Percentiles rank a stretch among this genome's conserved stretches.
Evolutionary conservation across 768 basidiomycete species (phyloP).

Genomic region (Naganishia kalamii): DNA sequence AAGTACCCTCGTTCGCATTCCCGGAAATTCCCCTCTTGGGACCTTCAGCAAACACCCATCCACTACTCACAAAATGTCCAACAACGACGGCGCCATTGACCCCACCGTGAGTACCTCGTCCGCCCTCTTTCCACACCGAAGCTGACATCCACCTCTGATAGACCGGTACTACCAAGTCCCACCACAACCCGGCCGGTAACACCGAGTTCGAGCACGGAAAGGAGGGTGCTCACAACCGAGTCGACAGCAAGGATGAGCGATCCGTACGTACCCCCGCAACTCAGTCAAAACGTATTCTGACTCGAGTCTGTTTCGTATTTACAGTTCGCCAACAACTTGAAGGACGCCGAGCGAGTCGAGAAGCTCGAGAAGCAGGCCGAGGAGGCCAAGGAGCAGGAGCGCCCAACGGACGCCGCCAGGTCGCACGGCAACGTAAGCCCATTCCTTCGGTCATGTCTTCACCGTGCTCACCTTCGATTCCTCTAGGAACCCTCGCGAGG

Average conservation of each 20-base stretch:
- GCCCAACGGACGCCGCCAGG: constrained; percentile 39
- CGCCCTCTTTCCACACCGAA: neutral
- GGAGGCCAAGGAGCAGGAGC: constrained; percentile 25
- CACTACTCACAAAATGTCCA: constrained; percentile 10
- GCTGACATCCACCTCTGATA: neutral
- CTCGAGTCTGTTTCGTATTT: neutral
- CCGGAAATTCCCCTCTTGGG: too few relatives aligned
- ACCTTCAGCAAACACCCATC: neutral
- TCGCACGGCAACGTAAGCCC: constrained; percentile 24
- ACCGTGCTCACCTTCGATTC: neutral
- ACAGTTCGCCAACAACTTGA: constrained; percentile 36
- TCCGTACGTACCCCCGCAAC: constrained; percentile 13
- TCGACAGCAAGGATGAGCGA: constrained; percentile 43
- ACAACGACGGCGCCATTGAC: constrained; percentile 38
- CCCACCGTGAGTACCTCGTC: constrained; percentile 28
- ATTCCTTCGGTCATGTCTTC: neutral
- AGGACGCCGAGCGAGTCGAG: constrained; percentile 40
- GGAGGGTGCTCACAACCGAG: constrained; percentile 27
- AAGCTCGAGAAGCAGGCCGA: constrained; percentile 39
- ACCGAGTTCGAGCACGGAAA: constrained; percentile 24
- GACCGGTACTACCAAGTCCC: constrained; percentile 28
- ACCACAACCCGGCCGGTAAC: constrained; percentile 41
- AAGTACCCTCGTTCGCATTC: neutral
- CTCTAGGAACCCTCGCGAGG: constrained; percentile 32
- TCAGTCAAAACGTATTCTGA: neutral